Base-by-base conservation (phyloP, 2,329 filamentous ascomycete species). In the Exophiala dermatitidis region DNA sequence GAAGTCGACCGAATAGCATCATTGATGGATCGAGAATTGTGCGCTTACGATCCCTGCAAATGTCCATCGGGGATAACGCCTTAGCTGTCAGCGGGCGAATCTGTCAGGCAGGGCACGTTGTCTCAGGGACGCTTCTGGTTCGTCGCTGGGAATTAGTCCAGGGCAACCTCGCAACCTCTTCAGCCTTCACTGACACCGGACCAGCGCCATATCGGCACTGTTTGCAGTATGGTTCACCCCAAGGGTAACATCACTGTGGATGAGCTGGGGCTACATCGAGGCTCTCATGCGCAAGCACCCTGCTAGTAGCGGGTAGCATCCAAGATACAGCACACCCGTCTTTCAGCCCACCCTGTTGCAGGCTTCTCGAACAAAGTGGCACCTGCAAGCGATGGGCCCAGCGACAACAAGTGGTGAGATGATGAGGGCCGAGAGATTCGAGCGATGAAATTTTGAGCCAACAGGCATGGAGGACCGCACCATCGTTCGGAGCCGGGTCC, bases 361-460 rank as follows among this genome's bases (percentile, higher is more conserved):
- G 36, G 48, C 48, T 57, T 57, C 55, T 57, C 55, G 55, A 57
- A 57, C 47, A 42, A 51, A 48, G 34, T 31, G 51, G 54, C 29
- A 31, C 48, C 45, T 19, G 10, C 28, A 52, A 46, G 48, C 55
- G 52, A 57, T 29, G 30, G 10, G 38, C 26, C 41, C 40, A 40
- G 29, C 48, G 19, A 19, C 9, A n/a, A 26, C 12, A 41, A 41
- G 19, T 41, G 38, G 38, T 28, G 38, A 41, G 38, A 41, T 41
- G 38, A 6, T 28, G 10, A 26, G 38, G 28, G n/a, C n/a, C 19
- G 12, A 28, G 38, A 5, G 12, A 6, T 19, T 19, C 38, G n/a
- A 28, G 5, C 19, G 38, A 41, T 41, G 4, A 9, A 41, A 4
- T 41, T 41, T 28, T 41, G 38, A 12, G 5, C 38, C 38, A 41